Base-by-base conservation (phyloP, 139 green algal species). In the Tetradesmus obliquus region DNA sequence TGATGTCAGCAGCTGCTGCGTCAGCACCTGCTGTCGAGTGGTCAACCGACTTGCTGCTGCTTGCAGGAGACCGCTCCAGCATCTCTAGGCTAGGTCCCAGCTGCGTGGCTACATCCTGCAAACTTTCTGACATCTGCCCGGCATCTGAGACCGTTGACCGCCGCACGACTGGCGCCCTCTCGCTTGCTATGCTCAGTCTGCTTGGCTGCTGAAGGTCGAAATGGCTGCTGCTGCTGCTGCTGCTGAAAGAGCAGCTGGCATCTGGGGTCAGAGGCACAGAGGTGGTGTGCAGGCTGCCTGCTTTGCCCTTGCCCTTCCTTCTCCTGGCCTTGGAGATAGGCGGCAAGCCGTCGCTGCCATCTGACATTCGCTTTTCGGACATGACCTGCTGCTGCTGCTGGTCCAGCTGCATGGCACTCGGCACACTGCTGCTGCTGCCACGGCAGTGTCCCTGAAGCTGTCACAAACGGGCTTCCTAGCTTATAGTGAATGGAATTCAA, bases 231-330 rank as follows among this genome's bases (percentile, higher is more conserved):
- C 45, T 55, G 57, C 82, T 79, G 84, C 57, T 76, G 57, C 45
- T 55, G 57, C 17, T 79, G 20, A 55, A 5, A n/a, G 2, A 5
- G 9, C 22, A 76, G 57, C 58, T 55, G 0, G 71, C 51, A 55
- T 69, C 53, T 71, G 86, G 71, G 17, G 86, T 72, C 69, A 90
- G 17, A 5, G 86, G 86, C 12, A 54, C 86, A n/a, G 86, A 90
- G 12, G 19, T 90, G 19, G 86, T 90, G 5, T 84, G 69, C 86
- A 90, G 55, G 20, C 62, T 82, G 51, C 19, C 86, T 71, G 72
- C 84, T 6, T 87, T 87, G 22, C 82, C 76, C 76, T 82, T 82
- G 76, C 76, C 76, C 62, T 62, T 82, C 54, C 76, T 45, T 45
- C 62, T 55, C 17, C 55, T 89, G 12, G 51, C 45, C 24, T n/a